Base-by-base conservation (phyloP, 2,329 filamentous ascomycete species). In the Diaporthe nobilis region DNA sequence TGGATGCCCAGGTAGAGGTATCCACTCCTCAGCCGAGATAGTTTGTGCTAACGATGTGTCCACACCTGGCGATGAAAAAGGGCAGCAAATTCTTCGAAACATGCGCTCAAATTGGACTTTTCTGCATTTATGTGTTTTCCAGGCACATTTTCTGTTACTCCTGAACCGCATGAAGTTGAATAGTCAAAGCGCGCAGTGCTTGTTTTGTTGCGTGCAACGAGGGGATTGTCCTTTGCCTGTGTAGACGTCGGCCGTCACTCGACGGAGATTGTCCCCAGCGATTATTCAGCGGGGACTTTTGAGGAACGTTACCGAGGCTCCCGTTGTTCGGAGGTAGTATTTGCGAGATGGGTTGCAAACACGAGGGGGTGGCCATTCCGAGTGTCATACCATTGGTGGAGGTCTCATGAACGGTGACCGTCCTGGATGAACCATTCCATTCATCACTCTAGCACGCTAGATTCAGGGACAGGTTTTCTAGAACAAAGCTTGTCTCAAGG, bases 401-500 rank as follows among this genome's bases (percentile, higher is more conserved):
- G 20, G 47, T 53, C 47, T 68, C 65, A 25, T 42, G 12, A 53
- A 68, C 65, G 65, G 65, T 68, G 31, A 15, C 47, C 65, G 47
- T 37, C 31, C 65, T 68, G 47, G 65, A 53, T 39, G 65, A 42
- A 55, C 65, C 65, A 22, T 51, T 34, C 31, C 47, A 13, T 39
- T 53, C 44, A 53, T 53, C 44, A 53, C 34, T 25, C 65, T 42
- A 28, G 47, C 22, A 22, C 22, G 31, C 65, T 39, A 51, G 47
- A 68, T 53, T 25, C 47, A 68, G 65, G 65, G 65, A 22, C 47
- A 42, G 47, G 34, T 39, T 68, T 68, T 68, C 65, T 53, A 68
- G 65, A 68, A 68, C 65, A 68, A 68, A 68, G 65, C 65, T 53
- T 68, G 65, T 68, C 20, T 68, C 65, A 68, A 68, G 65, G 65